phyloP scores from a whole-genome alignment of 495 filamentous ascomycete species.

The Podospora fimiseda region DNA sequence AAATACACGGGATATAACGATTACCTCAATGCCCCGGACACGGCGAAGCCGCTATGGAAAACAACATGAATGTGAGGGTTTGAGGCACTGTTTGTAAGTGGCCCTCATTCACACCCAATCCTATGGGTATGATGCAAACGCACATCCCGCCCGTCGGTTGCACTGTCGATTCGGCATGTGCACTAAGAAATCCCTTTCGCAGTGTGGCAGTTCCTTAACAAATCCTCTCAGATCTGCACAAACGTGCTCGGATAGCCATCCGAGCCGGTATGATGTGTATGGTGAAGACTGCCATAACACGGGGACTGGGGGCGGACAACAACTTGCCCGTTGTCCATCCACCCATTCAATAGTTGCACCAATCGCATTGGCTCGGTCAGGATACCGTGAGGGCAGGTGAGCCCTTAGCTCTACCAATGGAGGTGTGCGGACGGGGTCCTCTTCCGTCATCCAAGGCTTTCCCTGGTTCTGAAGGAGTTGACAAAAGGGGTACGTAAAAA shows the following conservation, averaged over 20 bases:
- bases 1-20: not conserved
- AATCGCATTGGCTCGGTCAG: not conserved
- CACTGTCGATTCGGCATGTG: too few relatives aligned
- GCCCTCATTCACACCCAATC: too few relatives aligned
- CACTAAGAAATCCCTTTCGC: too few relatives aligned
- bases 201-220: too few relatives aligned
- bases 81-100: too few relatives aligned
- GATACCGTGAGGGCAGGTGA: conserved; percentile 3
- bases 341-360: not conserved
- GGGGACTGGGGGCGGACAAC: not conserved
- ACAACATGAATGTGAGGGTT: too few relatives aligned
- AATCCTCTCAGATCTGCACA: too few relatives aligned
- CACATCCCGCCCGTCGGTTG: too few relatives aligned
- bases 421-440: not conserved
- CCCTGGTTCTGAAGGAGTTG: not conserved
- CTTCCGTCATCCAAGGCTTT: not conserved
- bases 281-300: not conserved
- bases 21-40: too few relatives aligned
- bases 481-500: conserved; percentile 7
- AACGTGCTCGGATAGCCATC: conserved; percentile 5
- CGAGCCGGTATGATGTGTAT: conserved; percentile 2
- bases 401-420: conserved; percentile 2
- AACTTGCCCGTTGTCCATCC: too few relatives aligned
- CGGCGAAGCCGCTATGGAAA: too few relatives aligned
- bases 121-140: too few relatives aligned